phyloP scores from a whole-genome alignment of 2,329 filamentous ascomycete species.

The Ascochyta viciae-villosae region DNA sequence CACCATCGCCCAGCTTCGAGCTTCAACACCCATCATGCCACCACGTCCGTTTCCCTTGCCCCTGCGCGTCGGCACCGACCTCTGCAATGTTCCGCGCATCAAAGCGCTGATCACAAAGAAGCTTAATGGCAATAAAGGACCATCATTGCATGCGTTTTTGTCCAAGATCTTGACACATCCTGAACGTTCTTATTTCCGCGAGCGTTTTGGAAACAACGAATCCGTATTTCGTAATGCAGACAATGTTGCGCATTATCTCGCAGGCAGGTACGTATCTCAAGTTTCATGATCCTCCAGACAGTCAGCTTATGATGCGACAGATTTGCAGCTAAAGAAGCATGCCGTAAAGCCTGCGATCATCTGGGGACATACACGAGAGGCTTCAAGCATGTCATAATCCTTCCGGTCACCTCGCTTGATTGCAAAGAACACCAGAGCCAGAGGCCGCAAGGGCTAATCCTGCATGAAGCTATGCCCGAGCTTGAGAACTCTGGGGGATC shows the following conservation, averaged over 20 bases:
- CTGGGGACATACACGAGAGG: conserved; percentile 29
- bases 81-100: conserved; percentile 75
- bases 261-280: conserved; percentile 42
- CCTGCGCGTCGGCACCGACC: conserved; percentile 77
- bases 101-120: conserved; percentile 59
- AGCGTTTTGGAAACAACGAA: conserved; percentile 32
- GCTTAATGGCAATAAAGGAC: conserved; percentile 3
- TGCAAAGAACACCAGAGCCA: conserved; percentile 20
- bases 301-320: conserved; percentile 31
- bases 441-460: conserved; percentile 37
- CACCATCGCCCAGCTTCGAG: not conserved
- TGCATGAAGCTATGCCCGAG: conserved; percentile 23
- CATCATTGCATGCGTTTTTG: conserved; percentile 29
- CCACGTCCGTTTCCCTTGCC: conserved; percentile 67
- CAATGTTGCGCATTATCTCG: conserved; percentile 37
- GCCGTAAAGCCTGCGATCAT: conserved; percentile 53
- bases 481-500: not conserved
- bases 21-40: conserved; percentile 44
- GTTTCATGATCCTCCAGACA: not conserved
- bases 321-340: conserved; percentile 61
- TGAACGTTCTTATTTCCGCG: conserved; percentile 41
- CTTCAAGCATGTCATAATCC: conserved; percentile 51
- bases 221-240: conserved; percentile 21
- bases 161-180: conserved; percentile 39
- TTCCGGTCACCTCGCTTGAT: conserved; percentile 24